Evolutionary conservation across 208 protist species (phyloP), one percentile per base, ranked within the genome.

Genomic region (Novymonas esmeraldas): DNA sequence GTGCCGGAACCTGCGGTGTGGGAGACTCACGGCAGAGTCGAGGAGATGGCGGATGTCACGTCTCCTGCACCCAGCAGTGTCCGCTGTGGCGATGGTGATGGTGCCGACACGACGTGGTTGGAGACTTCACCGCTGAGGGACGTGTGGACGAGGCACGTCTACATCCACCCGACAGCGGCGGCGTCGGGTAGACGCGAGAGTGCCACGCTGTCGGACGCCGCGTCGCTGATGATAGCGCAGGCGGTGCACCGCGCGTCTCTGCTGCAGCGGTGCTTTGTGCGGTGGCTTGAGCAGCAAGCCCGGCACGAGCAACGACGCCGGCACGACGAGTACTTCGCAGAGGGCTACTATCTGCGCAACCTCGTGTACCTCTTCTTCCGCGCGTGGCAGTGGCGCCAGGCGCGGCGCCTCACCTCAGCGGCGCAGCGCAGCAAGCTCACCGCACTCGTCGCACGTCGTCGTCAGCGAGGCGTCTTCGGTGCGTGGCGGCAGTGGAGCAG

Each of bases 341-440:
- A 56, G 20, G 63, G 68, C 41, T 87, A 79, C 64, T 76, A 78
- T 55, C 56, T 42, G 20, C 69, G 56, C 13, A 72, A 69, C 14
- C 48, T 83, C 16, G 31, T 54, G 24, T 87, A 82, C 51, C 39
- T 87, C 18, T 73, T 87, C 52, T 90, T 87, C 39, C 84, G 84
- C 14, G 84, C 81, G 28, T 90, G 84, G 84, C 78, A 84, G 58
- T 90, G 84, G 84, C 64, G 68, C 31, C 61, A 75, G 41, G n/a
- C 46, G 29, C 49, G 31, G 14, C 22, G 39, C n/a, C 31, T 24
- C 3, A 7, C 26, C 6, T 38, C 22, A 2, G 49, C 46, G 13
- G 22, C 14, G 3, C 22, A 45, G 34, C 56, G 42, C 20, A 34
- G 24, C 31, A 28, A 4, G 34, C 52, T 55, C 18, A 33, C 29